phyloP scores from a whole-genome alignment of 1,284 basidiomycete species.

The Cryptococcus wingfieldii region DNA sequence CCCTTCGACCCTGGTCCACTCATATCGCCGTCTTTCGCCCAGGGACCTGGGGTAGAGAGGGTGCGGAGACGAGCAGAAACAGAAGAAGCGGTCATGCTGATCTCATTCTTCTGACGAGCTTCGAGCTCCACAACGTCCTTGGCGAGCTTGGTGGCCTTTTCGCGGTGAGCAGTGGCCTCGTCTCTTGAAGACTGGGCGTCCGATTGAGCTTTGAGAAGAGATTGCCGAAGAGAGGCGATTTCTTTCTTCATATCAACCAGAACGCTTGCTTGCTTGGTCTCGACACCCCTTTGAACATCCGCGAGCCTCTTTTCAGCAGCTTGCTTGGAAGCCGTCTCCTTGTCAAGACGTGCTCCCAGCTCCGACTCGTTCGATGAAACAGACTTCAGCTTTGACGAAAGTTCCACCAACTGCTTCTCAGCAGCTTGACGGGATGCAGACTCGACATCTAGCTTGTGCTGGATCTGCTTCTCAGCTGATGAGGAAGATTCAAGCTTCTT shows the following conservation, averaged over 20 bases:
- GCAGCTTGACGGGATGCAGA: background rate
- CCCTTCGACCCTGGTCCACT: conserved; percentile 1
- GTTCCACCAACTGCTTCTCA: background rate
- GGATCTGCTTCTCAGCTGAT: background rate
- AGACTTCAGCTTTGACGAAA: background rate
- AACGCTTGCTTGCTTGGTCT: conserved; percentile 6
- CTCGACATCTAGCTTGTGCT: background rate
- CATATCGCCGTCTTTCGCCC: conserved; percentile 6
- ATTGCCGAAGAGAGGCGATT: conserved; percentile 5
- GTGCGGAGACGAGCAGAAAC: conserved; percentile 7
- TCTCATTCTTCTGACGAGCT: background rate
- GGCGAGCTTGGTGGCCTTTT: conserved; percentile 2
- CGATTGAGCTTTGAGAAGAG: background rate
- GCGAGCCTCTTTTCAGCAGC: background rate
- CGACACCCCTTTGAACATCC: background rate
- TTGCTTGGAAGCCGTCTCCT: background rate
- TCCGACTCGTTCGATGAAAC: background rate
- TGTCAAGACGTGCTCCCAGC: background rate
- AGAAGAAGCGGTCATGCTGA: conserved; percentile 6
- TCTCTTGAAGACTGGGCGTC: background rate
- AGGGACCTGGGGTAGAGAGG: conserved; percentile 12
- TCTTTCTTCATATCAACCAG: conserved; percentile 10
- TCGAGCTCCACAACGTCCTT: conserved; percentile 5
- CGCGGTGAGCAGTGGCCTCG: conserved; percentile 3
- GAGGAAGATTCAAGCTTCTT: background rate